Conservation (phyloP, 2,329 filamentous ascomycete species). For the Mariannaea elegans region DNA sequence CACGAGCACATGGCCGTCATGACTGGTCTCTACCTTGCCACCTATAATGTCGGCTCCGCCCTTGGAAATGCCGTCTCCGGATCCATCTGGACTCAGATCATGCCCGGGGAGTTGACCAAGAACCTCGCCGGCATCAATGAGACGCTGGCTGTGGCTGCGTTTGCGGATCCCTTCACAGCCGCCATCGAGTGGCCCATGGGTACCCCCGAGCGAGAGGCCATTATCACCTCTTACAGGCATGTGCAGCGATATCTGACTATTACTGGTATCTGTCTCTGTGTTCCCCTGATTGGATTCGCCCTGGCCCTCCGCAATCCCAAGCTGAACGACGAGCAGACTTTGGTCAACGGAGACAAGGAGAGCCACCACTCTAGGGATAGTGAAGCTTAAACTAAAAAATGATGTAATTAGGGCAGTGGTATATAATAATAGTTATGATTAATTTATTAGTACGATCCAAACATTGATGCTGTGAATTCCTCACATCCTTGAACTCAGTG, state of each 20-base stretch:
- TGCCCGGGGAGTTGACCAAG: constrained; percentile 55
- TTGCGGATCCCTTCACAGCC: constrained; percentile 49
- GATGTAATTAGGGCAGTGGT: too few species aligned
- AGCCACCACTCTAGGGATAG: background rate
- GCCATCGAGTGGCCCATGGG: constrained; percentile 50
- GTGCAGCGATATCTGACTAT: constrained; percentile 58
- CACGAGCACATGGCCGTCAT: constrained; percentile 69
- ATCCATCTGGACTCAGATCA: constrained; percentile 68
- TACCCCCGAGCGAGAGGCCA: constrained; percentile 52
- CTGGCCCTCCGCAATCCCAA: constrained; percentile 55
- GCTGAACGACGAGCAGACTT: constrained; percentile 55
- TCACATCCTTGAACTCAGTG: too few species aligned
- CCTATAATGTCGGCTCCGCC: constrained; percentile 70
- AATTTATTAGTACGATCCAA: too few species aligned
- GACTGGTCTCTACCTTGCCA: constrained; percentile 69
- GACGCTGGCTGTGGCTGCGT: constrained; percentile 48
- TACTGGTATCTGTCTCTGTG: constrained; percentile 58
- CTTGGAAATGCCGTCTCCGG: constrained; percentile 69
- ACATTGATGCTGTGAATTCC: too few species aligned
- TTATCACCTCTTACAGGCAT: constrained; percentile 56
- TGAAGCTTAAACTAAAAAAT: too few species aligned
- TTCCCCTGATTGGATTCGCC: constrained; percentile 58
- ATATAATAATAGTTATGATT: too few species aligned
- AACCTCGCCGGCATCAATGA: constrained; percentile 49
- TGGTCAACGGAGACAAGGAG: constrained; percentile 46